A percentile compares a stretch with the other conserved stretches of the same genome.
Conservation (phyloP, 306 rosid species). For the Dicorynia guianensis region DNA sequence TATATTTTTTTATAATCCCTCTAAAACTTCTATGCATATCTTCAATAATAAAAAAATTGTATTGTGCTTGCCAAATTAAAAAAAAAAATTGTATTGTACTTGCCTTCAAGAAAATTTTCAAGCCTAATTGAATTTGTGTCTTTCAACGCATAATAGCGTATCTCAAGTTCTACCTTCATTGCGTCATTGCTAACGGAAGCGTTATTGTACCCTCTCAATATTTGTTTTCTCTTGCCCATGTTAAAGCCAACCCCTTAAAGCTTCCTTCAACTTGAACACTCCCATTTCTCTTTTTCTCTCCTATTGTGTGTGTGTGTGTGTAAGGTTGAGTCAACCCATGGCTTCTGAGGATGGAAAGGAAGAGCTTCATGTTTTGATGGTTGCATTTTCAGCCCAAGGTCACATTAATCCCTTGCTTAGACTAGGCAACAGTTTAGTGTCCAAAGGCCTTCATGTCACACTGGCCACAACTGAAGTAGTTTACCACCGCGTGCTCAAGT, state of each 20-base stretch:
- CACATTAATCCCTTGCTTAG: slow-evolving; percentile 61
- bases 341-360: slow-evolving; percentile 13
- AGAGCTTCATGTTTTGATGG: slow-evolving; percentile 52
- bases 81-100: no score
- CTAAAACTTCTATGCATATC: no score
- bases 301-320: neutral
- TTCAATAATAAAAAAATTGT: no score
- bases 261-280: no score
- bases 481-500: slow-evolving; percentile 47
- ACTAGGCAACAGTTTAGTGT: slow-evolving; percentile 41
- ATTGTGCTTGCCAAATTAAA: no score
- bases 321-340: neutral
- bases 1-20: no score
- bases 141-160: no score
- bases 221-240: neutral
- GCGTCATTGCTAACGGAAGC: slow-evolving; percentile 8
- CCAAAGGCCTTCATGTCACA: slow-evolving; percentile 56
- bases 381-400: slow-evolving; percentile 60
- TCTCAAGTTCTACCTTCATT: neutral
- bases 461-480: slow-evolving; percentile 61
- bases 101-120: no score
- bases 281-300: neutral
- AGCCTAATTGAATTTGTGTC: no score
- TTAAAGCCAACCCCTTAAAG: neutral
- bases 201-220: neutral